phyloP scores from a whole-genome alignment of 371 early-diverging fungal genomes.

The Mycotypha africana region DNA sequence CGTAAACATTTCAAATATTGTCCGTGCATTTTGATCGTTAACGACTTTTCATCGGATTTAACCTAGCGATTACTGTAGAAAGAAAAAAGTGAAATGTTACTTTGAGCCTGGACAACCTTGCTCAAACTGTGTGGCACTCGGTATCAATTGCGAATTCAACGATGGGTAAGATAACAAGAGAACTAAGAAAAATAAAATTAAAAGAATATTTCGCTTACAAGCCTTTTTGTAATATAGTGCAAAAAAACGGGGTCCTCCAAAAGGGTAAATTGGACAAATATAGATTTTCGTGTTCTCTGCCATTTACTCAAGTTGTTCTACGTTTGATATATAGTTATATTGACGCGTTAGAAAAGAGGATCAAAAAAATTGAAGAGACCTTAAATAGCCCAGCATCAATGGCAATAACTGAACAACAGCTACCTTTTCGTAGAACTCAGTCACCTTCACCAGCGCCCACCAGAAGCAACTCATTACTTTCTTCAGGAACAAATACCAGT shows the following conservation, averaged over 20 bases:
- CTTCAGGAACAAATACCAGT: neutral
- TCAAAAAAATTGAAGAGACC: constrained; percentile 24
- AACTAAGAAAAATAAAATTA: too few species aligned
- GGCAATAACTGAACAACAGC: neutral
- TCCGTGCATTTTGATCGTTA: too few species aligned
- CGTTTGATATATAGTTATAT: constrained; percentile 34
- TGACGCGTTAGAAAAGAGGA: constrained; percentile 35
- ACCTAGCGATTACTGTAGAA: constrained; percentile 29
- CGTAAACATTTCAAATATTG: too few species aligned
- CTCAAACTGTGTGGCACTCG: constrained; percentile 19
- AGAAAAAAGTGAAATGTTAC: constrained; percentile 30
- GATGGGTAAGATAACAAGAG: constrained; percentile 20
- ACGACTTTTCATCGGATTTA: neutral
- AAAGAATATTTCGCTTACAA: too few species aligned
- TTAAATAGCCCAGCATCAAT: constrained; percentile 1
- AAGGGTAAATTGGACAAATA: constrained; percentile 27
- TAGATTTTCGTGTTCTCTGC: too few species aligned
- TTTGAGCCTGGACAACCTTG: constrained; percentile 20
- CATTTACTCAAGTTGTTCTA: too few species aligned
- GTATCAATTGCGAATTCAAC: constrained; percentile 21
- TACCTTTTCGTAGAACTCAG: neutral
- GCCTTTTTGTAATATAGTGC: constrained; percentile 12
- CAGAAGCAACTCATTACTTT: neutral
- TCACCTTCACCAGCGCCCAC: constrained; percentile 1
- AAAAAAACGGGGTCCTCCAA: constrained; percentile 57